These are phyloP conservation scores for Plectranthus barbatus DNA, from an alignment of 257 asterid species.

Conservation along the genomic window DNA sequence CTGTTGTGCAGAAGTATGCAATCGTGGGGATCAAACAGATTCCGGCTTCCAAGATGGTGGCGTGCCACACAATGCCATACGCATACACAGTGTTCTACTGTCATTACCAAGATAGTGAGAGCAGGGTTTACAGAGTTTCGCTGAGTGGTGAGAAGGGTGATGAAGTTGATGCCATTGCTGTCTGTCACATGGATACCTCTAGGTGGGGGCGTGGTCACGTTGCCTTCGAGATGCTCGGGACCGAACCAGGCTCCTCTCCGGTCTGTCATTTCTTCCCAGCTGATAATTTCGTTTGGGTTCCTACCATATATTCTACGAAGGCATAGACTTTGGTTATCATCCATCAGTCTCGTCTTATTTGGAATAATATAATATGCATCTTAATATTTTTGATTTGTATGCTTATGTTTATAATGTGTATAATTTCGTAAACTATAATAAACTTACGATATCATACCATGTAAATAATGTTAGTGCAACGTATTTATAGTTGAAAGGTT, in stretches of 20 bases:
- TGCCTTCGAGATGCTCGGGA: background rate
- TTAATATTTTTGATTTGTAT: too few species aligned
- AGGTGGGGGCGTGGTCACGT: background rate
- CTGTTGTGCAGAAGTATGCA: constrained; percentile 34
- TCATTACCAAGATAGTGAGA: constrained; percentile 46
- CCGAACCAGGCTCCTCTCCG: background rate
- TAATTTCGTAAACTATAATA: too few species aligned
- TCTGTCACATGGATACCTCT: constrained; percentile 35
- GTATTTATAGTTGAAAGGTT: too few species aligned
- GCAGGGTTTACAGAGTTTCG: constrained; percentile 36
- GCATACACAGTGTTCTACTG: constrained; percentile 59
- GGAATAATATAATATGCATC: too few species aligned
- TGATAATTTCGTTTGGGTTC: constrained; percentile 49
- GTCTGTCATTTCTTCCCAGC: constrained; percentile 21
- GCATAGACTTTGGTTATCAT: too few species aligned
- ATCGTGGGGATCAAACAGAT: constrained; percentile 25
- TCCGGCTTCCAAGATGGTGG: constrained; percentile 35
- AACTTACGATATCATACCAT: too few species aligned
- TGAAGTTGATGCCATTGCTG: constrained; percentile 51
- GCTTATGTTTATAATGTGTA: too few species aligned
- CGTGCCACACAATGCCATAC: constrained; percentile 82
- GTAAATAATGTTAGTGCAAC: too few species aligned
- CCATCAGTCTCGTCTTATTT: too few species aligned
- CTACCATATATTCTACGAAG: background rate
- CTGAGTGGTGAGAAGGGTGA: constrained; percentile 43